Conservation (phyloP, 2,329 filamentous ascomycete species). For the Scedosporium aurantiacum region DNA sequence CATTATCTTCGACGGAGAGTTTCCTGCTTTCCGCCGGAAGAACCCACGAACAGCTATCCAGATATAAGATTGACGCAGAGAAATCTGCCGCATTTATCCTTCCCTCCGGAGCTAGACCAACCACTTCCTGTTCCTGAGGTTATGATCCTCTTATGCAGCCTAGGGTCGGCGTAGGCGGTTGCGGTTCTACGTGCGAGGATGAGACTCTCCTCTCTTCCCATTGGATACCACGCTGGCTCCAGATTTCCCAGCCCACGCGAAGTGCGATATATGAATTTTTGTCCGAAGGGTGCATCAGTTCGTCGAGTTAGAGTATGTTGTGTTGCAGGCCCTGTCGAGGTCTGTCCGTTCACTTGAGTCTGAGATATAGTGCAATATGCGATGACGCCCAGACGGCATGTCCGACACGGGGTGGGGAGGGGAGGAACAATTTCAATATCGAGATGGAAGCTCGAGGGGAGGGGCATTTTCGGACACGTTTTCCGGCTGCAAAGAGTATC, state of each 20-base stretch:
- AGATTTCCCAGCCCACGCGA: background rate
- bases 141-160: no score
- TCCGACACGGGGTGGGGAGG: background rate
- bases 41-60: background rate
- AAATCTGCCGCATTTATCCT: background rate
- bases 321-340: background rate
- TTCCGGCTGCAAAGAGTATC: background rate
- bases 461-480: slow-evolving; percentile 1
- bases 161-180: no score
- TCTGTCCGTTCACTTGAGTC: background rate
- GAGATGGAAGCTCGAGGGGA: background rate
- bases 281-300: background rate
- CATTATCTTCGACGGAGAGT: background rate
- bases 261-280: background rate
- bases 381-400: background rate
- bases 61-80: background rate
- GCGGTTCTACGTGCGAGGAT: no score
- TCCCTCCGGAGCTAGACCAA: background rate
- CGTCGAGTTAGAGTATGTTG: background rate
- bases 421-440: background rate
- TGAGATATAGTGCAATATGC: background rate
- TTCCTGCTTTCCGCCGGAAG: background rate
- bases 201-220: background rate
- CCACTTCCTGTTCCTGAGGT: no score
- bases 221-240: background rate